These are phyloP conservation scores for Ophiostoma triangulosporum DNA, from an alignment of 2,329 filamentous ascomycete genomes.

Conservation along the genomic window DNA sequence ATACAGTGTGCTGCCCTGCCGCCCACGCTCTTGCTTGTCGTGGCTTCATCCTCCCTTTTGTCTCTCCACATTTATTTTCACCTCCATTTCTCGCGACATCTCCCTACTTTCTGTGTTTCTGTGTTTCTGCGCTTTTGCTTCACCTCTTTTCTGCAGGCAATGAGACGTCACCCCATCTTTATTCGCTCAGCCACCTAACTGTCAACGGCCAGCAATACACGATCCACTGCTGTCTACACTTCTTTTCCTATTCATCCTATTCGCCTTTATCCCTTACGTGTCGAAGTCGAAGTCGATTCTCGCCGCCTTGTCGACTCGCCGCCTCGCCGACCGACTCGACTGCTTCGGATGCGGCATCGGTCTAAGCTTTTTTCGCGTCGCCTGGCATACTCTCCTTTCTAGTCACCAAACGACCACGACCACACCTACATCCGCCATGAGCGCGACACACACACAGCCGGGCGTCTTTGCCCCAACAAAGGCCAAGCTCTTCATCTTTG, in stretches of 20 bases:
- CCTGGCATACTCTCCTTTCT: background rate
- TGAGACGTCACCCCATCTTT: background rate
- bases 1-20: no score
- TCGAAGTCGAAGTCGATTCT: no score
- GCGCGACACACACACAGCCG: conserved; percentile 11
- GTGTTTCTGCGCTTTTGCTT: background rate
- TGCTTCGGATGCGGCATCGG: background rate
- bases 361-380: background rate
- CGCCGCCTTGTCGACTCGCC: background rate
- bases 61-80: background rate
- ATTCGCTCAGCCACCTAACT: background rate
- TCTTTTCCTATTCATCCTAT: background rate
- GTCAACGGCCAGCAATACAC: background rate
- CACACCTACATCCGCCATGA: conserved; percentile 12
- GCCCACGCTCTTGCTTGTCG: no score
- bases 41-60: no score
- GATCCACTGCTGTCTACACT: background rate
- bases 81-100: background rate
- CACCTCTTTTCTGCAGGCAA: background rate
- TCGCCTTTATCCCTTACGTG: background rate
- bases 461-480: conserved; percentile 23
- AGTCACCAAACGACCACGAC: background rate
- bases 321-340: no score
- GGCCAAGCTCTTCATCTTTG: conserved; percentile 21
- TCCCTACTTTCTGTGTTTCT: background rate